A percentile compares a stretch with the other conserved stretches of the same genome.
These are phyloP conservation scores for Colletotrichum orchidophilum DNA, from an alignment of 2,329 filamentous ascomycete genomes.

Conservation along the genomic window DNA sequence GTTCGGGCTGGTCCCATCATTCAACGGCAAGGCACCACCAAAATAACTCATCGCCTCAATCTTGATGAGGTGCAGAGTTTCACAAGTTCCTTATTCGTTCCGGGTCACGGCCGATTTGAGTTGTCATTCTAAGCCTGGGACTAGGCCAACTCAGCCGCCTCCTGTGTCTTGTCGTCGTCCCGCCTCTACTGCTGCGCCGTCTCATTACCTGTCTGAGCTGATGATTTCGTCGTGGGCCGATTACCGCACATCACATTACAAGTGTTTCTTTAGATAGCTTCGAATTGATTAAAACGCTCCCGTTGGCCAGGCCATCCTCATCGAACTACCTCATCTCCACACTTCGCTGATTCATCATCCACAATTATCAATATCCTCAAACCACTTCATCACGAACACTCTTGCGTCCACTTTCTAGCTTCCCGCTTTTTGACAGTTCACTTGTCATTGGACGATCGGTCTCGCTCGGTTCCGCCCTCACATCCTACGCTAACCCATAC, in stretches of 20 bases:
- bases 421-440: neutral
- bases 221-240: constrained; percentile 28
- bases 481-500: constrained; percentile 6
- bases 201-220: constrained; percentile 33
- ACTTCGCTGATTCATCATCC: constrained; percentile 25
- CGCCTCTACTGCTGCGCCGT: constrained; percentile 24
- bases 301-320: constrained; percentile 10
- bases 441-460: neutral
- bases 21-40: constrained; percentile 11
- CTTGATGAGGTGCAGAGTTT: constrained; percentile 31
- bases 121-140: constrained; percentile 11
- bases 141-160: constrained; percentile 26
- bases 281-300: constrained; percentile 32
- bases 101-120: constrained; percentile 23
- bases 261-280: constrained; percentile 6
- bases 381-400: neutral
- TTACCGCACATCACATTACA: constrained; percentile 10
- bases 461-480: neutral
- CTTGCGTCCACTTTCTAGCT: neutral
- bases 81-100: constrained; percentile 17
- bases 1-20: constrained; percentile 19
- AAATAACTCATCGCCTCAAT: constrained; percentile 15
- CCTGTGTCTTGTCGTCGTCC: constrained; percentile 31
- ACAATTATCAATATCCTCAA: neutral
- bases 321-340: constrained; percentile 11